Base-by-base conservation (phyloP, 768 basidiomycete species). In the Mrakia frigida region DNA sequence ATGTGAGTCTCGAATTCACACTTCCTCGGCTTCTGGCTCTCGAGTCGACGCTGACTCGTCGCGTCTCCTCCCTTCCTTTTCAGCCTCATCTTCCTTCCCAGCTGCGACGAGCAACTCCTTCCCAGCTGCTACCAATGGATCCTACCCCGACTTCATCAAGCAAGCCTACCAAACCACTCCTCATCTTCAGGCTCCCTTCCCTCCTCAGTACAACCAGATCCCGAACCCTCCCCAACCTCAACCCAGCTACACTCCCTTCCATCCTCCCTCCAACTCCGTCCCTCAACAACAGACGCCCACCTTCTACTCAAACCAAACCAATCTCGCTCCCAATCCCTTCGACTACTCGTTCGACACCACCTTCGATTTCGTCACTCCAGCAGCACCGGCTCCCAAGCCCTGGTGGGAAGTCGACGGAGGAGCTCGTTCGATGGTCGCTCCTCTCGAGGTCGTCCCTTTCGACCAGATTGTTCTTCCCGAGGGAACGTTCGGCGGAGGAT, bases 341-440 rank as follows among this genome's bases (percentile, higher is more conserved):
- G 56, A 68, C 35, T 39, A 35, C 21, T 21, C 18, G 3, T n/a
- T 3, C 65, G 39, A 68, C 39, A 39, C 37, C 65, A 39, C 35
- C 25, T 68, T 39, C 37, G 39, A 41, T 18, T 39, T 68, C 18
- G 35, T 37, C 35, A 4, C 37, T 23, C 65, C 65, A 11, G 25
- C 18, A 9, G 65, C 9, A 5, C 33, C 65, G 6, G 11, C 37
- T 41, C 65, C 65, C 39, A 68, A 68, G 10, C 65, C 35, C 13
- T 68, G 65, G 65, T 68, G 65, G 65, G 65, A 68, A 23, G 65
- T 68, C 37, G 65, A 68, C 37, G 65, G 35, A 35, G 65, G 65
- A 39, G 65, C 65, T 35, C 65, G 65, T 25, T 35, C 65, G 18
- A 39, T 68, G 65, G 16, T 68, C 65, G 25, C 37, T 23, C 65